Conservation (phyloP, 139 green algal genomes). For the Chlamydomonas sphaeroides region DNA sequence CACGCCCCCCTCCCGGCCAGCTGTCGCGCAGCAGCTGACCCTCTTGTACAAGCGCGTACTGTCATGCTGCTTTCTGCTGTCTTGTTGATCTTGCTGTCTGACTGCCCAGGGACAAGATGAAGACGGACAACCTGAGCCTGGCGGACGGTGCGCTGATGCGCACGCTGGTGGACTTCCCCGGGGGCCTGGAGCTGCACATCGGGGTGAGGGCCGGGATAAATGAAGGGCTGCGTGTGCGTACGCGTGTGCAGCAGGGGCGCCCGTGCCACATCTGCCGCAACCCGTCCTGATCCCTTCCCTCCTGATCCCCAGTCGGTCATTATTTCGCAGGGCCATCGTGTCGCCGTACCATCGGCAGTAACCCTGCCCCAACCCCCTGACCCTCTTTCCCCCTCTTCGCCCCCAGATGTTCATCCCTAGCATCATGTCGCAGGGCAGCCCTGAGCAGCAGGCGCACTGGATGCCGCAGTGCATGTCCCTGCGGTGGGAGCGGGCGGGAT, state of each 20-base stretch:
- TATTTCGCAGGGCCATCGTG: too few relatives aligned
- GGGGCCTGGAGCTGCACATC: conserved; percentile 93
- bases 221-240: too few relatives aligned
- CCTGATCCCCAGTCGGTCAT: neutral
- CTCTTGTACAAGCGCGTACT: too few relatives aligned
- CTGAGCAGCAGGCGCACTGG: conserved; percentile 93
- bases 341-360: too few relatives aligned
- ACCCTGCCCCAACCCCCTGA: too few relatives aligned
- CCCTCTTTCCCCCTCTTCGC: neutral
- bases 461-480: conserved; percentile 80
- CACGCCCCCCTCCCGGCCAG: too few relatives aligned
- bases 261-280: too few relatives aligned
- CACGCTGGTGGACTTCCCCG: conserved; percentile 79
- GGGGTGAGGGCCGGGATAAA: conserved; percentile 59
- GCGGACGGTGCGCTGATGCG: conserved; percentile 84
- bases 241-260: neutral
- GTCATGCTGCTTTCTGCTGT: too few relatives aligned
- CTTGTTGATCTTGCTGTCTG: too few relatives aligned
- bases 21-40: too few relatives aligned
- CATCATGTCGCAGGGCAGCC: conserved; percentile 85
- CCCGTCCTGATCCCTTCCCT: too few relatives aligned
- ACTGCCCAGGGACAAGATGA: conserved; percentile 76
- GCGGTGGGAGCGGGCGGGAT: neutral
- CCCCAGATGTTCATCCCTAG: conserved; percentile 96
- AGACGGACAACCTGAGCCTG: conserved; percentile 69